A percentile compares a stretch with the other conserved stretches of the same genome.
These are phyloP conservation scores for Rhinocladiella mackenziei DNA, from an alignment of 2,329 filamentous ascomycete genomes.

Conservation along the genomic window DNA sequence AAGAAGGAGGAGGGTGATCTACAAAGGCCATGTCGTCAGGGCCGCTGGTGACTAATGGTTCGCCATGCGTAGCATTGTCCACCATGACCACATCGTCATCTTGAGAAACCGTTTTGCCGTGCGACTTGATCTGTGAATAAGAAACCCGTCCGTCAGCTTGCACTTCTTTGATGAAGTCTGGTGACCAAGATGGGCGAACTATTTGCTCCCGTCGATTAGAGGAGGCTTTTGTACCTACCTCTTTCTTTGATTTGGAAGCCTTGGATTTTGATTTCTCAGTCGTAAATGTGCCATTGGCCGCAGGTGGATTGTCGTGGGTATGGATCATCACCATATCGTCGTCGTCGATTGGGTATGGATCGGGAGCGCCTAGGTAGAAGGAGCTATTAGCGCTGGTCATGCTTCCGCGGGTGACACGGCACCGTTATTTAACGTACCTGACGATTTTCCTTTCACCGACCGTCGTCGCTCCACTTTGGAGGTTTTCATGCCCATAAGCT, in stretches of 20 bases:
- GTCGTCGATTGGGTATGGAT: conserved; percentile 62
- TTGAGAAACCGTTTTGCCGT: conserved; percentile 33
- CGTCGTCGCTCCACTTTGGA: conserved; percentile 48
- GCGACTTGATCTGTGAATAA: conserved; percentile 31
- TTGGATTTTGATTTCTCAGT: conserved; percentile 36
- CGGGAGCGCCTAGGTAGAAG: conserved; percentile 36
- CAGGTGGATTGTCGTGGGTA: conserved; percentile 39
- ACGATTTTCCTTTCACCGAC: conserved; percentile 49
- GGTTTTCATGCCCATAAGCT: conserved; percentile 61
- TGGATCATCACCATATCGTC: conserved; percentile 61
- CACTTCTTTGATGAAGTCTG: conserved; percentile 20
- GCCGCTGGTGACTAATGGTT: conserved; percentile 43
- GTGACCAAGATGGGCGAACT: conserved; percentile 24
- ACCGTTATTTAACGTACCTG: conserved; percentile 13
- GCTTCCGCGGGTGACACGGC: too few relatives aligned
- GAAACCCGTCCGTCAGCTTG: conserved; percentile 27
- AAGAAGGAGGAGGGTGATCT: conserved; percentile 48
- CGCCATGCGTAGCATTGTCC: conserved; percentile 47
- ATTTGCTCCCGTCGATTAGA: conserved; percentile 8
- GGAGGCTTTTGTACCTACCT: conserved; percentile 33
- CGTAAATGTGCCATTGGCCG: conserved; percentile 32
- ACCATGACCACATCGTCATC: conserved; percentile 54
- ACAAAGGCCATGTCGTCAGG: conserved; percentile 52
- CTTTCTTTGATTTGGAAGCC: conserved; percentile 36
- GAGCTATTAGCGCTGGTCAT: conserved; percentile 1